These are phyloP conservation scores for Termitomyces sp. DNA, from an alignment of 768 basidiomycete genomes.

Conservation along the genomic window DNA sequence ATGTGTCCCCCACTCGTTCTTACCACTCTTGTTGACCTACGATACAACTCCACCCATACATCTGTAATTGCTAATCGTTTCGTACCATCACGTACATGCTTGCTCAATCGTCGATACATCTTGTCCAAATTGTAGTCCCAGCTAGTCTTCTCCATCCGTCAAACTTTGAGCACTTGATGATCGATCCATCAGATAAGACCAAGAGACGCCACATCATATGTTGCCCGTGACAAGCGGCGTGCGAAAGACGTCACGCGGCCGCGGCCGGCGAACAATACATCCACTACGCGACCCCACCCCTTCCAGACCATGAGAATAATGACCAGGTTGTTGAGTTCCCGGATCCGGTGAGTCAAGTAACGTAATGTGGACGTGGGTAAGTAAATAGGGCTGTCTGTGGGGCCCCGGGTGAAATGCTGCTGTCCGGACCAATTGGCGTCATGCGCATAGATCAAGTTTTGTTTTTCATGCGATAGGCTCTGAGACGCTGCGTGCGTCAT, in stretches of 20 bases:
- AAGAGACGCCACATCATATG: background rate
- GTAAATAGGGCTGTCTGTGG: too few species aligned
- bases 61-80: background rate
- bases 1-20: background rate
- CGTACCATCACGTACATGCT: background rate
- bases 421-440: background rate
- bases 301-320: too few species aligned
- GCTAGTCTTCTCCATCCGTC: too few species aligned
- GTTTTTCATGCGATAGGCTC: too few species aligned
- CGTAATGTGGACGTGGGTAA: background rate
- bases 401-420: background rate
- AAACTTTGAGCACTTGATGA: background rate
- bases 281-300: too few species aligned
- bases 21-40: background rate
- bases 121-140: too few species aligned
- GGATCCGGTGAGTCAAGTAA: background rate
- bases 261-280: background rate
- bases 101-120: background rate
- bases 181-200: background rate
- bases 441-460: background rate
- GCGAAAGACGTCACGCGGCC: background rate
- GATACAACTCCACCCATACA: background rate
- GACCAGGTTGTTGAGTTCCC: too few species aligned
- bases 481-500: too few species aligned
- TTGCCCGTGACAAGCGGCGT: background rate